These are phyloP conservation scores for Singerocomus inundabilis DNA, from an alignment of 1,284 basidiomycete species.

Conservation along the genomic window DNA sequence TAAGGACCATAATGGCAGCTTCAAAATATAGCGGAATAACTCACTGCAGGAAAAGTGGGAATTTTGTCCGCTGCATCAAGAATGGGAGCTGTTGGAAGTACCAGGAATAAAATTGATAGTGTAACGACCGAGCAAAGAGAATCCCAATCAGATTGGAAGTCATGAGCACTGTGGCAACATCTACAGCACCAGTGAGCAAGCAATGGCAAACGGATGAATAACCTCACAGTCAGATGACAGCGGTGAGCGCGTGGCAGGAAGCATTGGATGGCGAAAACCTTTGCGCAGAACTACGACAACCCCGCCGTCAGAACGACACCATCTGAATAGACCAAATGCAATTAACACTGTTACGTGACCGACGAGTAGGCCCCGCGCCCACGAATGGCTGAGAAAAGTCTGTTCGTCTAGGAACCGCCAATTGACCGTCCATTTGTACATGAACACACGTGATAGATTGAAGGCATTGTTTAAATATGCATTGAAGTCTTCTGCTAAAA, in stretches of 20 bases:
- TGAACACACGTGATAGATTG: conserved; percentile 85
- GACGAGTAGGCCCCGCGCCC: conserved; percentile 64
- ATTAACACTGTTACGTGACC: conserved; percentile 64
- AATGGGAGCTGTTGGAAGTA: conserved; percentile 94
- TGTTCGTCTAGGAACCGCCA: conserved; percentile 87
- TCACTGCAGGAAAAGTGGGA: conserved; percentile 62
- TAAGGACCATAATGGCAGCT: neutral
- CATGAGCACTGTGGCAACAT: conserved; percentile 80
- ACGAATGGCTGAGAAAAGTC: conserved; percentile 65
- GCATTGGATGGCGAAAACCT: conserved; percentile 52
- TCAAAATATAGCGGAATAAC: conserved; percentile 21
- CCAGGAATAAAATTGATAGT: conserved; percentile 99
- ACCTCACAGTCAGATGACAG: conserved; percentile 62
- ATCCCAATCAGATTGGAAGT: conserved; percentile 94
- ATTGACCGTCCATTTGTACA: conserved; percentile 98
- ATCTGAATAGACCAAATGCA: conserved; percentile 69
- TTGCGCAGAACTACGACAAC: conserved; percentile 51
- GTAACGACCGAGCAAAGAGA: conserved; percentile 89
- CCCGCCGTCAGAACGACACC: conserved; percentile 72
- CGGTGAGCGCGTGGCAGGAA: conserved; percentile 44
- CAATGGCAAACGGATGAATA: conserved; percentile 1
- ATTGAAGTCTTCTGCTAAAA: conserved; percentile 60
- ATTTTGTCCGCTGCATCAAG: conserved; percentile 72
- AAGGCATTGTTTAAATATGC: conserved; percentile 82
- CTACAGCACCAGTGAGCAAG: conserved; percentile 41